These are phyloP conservation scores for Tricholoma saponaceum DNA, from an alignment of 768 basidiomycete species.

Conservation along the genomic window DNA sequence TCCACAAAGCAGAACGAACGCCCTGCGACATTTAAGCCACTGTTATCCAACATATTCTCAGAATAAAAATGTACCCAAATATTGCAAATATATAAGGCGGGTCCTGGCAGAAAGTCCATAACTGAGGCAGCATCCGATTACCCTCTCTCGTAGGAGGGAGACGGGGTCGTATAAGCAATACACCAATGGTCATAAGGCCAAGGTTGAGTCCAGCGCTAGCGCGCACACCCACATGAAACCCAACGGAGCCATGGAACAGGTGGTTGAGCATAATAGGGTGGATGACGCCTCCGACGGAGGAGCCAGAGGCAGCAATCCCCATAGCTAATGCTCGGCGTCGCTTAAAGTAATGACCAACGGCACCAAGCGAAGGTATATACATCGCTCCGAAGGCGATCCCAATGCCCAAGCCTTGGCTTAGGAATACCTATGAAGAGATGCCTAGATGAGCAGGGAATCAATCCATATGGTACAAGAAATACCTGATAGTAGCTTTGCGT, in stretches of 20 bases:
- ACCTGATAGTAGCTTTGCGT: not conserved
- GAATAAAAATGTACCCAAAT: conserved; percentile 25
- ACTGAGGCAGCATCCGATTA: conserved; percentile 22
- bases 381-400: conserved; percentile 41
- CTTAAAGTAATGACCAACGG: conserved; percentile 44
- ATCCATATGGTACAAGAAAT: not conserved
- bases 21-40: conserved; percentile 17
- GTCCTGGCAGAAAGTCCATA: conserved; percentile 32
- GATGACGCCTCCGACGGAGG: conserved; percentile 27
- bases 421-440: conserved; percentile 27
- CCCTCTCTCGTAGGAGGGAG: conserved; percentile 31
- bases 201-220: conserved; percentile 33
- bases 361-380: conserved; percentile 39
- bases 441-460: not conserved
- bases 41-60: not conserved
- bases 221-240: conserved; percentile 47
- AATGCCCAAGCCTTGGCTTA: conserved; percentile 44
- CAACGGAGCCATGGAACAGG: conserved; percentile 30
- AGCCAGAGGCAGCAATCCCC: conserved; percentile 38
- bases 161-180: conserved; percentile 33
- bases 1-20: conserved; percentile 30
- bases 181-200: conserved; percentile 22
- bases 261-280: conserved; percentile 54
- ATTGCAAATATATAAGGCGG: conserved; percentile 37
- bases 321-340: conserved; percentile 40